phyloP scores from a whole-genome alignment of 164 flowering plant species.

The Paratinospora sagittata region DNA sequence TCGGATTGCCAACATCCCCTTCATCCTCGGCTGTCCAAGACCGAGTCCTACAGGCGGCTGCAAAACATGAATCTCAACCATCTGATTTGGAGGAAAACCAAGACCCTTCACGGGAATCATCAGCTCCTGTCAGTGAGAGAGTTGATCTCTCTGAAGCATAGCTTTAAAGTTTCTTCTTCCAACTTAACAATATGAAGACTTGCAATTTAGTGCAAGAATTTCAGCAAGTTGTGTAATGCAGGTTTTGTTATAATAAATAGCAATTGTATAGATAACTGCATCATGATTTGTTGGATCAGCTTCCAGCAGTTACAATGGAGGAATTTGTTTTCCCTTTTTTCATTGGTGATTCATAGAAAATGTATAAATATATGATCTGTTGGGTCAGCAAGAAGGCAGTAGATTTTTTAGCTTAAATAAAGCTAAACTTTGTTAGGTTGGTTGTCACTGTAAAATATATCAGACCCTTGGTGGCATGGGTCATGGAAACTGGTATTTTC shows the following conservation, averaged over 20 bases:
- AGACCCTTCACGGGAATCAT: slow-evolving; percentile 34
- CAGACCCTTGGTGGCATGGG: neutral
- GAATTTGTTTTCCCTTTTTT: neutral
- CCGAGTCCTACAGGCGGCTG: slow-evolving; percentile 92
- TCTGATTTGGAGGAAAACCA: slow-evolving; percentile 47
- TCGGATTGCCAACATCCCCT: slow-evolving; percentile 74
- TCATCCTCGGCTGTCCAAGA: slow-evolving; percentile 72
- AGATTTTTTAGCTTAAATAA: neutral
- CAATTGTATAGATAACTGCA: neutral
- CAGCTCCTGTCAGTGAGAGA: slow-evolving; percentile 30
- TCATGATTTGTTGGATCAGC: neutral
- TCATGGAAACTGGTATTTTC: too few relatives aligned
- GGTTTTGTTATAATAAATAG: neutral
- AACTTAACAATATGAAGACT: neutral
- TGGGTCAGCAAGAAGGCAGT: neutral
- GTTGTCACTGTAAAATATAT: neutral
- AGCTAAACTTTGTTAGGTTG: neutral
- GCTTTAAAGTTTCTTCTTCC: neutral
- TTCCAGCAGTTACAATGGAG: neutral
- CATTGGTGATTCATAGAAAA: neutral
- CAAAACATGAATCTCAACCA: slow-evolving; percentile 89
- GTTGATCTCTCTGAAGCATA: slow-evolving; percentile 60
- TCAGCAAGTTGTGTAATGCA: neutral
- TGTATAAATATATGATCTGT: neutral
- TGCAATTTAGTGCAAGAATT: neutral